Evolutionary conservation across 768 basidiomycete species (phyloP).

Genomic region (Mycena crocata): DNA sequence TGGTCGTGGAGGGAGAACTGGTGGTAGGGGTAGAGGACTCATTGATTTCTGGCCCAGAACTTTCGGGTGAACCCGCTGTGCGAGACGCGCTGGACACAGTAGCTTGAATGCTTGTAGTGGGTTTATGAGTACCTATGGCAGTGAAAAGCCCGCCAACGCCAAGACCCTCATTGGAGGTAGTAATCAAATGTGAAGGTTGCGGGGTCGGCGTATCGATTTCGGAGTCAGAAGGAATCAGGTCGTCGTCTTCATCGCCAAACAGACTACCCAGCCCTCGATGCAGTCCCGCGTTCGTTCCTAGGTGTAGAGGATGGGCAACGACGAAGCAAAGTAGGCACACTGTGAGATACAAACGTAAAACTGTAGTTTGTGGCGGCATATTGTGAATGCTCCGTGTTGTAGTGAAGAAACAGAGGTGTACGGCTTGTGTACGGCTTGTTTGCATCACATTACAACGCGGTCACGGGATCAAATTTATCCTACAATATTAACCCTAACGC

Average conservation of each 20-base stretch:
- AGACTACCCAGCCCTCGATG: slow-evolving; percentile 35
- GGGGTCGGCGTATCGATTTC: slow-evolving; percentile 10
- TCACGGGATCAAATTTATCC: too few species aligned
- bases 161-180: slow-evolving; percentile 2
- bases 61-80: slow-evolving; percentile 12
- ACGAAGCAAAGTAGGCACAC: slow-evolving; percentile 18
- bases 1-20: slow-evolving; percentile 15
- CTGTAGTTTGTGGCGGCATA: slow-evolving; percentile 15
- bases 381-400: slow-evolving; percentile 9
- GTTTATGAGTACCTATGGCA: neutral
- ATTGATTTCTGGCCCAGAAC: neutral
- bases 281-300: slow-evolving; percentile 10
- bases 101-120: slow-evolving; percentile 5
- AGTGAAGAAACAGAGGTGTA: neutral
- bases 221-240: slow-evolving; percentile 12
- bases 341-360: slow-evolving; percentile 25
- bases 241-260: slow-evolving; percentile 30
- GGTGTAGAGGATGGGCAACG: slow-evolving; percentile 28
- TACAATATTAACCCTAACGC: too few species aligned
- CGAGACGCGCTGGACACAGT: slow-evolving; percentile 20
- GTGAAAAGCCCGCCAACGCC: slow-evolving; percentile 24
- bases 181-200: slow-evolving; percentile 14
- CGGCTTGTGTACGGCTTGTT: neutral
- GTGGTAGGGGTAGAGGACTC: slow-evolving; percentile 12
- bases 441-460: neutral